Base-by-base conservation (phyloP, 169 alveolate species). In the Eimeria praecox region DNA sequence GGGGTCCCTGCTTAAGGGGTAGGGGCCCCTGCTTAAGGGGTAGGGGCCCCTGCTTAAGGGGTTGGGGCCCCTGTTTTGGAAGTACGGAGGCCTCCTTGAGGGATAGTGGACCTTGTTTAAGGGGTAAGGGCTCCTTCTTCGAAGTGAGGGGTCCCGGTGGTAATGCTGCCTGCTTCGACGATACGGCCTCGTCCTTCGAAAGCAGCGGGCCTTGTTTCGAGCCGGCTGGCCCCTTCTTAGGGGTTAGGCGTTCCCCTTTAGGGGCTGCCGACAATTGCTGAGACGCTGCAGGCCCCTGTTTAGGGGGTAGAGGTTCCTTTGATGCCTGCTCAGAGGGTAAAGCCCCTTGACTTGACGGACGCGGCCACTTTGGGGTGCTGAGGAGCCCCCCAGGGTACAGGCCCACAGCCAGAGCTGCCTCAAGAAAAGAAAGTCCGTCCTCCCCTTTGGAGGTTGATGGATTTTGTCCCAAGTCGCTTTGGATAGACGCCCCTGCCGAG, bases 11-110 rank as follows among this genome's bases (percentile, higher is more conserved):
- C 24, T 33, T 33, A 33, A 14, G 33, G 54, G 54, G 33, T 33
- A 73, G 6, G 83, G 83, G 83, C 33, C 83, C 83, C 83, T 64
- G 40, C n/a, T 64, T 64, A 64, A n/a, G 75, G 40, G 75, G 5
- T 40, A 73, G 10, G 52, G 83, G 83, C 16, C 6, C 83, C 52
- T 18, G 54, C 54, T 35, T 33, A 33, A 33, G 83, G 52, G 75
- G 40, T 59, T 18, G 27, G n/a, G 27, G 20, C 16, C 27, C 66
- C 66, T 56, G 27, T 56, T 56, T 56, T 2, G 27, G 24, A 5
- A 27, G 66, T 69, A 35, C 44, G 42, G 80, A 20, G 18, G 46
- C 80, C 80, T 69, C 46, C 20, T 69, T 69, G 30, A 0, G 46
- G 46, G 40, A 27, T 35, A 59, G n/a, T 9, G 20, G 69, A 0